These are phyloP conservation scores for Cutaneotrichosporon sp. DNA, from an alignment of 1,284 basidiomycete genomes.

Conservation along the genomic window DNA sequence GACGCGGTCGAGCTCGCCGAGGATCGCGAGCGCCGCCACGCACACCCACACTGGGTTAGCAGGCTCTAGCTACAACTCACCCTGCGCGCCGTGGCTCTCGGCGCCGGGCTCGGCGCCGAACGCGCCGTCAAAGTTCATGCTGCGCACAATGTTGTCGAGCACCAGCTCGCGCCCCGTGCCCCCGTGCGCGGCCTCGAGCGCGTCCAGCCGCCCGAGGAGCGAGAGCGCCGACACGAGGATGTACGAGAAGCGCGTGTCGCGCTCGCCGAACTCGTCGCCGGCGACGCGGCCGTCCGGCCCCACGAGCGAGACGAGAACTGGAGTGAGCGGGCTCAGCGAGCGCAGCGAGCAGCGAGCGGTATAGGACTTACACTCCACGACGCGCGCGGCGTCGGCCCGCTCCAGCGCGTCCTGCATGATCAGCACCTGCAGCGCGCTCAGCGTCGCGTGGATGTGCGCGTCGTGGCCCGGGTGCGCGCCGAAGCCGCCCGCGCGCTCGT, in stretches of 20 bases:
- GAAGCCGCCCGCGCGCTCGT: slow-evolving; percentile 82
- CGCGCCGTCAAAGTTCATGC: slow-evolving; percentile 93
- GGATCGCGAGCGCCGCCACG: slow-evolving; percentile 80
- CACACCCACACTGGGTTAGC: slow-evolving; percentile 77
- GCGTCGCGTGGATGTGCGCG: slow-evolving; percentile 80
- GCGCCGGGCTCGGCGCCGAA: slow-evolving; percentile 82
- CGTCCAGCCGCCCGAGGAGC: slow-evolving; percentile 69
- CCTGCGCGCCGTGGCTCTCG: slow-evolving; percentile 90
- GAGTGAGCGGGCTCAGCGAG: background rate
- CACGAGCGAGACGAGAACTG: slow-evolving; percentile 82
- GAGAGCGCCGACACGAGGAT: slow-evolving; percentile 80
- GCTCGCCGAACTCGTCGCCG: slow-evolving; percentile 87
- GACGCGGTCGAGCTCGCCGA: slow-evolving; percentile 74
- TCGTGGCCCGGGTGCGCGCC: slow-evolving; percentile 92
- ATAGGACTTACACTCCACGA: slow-evolving; percentile 68
- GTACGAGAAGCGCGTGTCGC: slow-evolving; percentile 89
- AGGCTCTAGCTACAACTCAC: slow-evolving; percentile 57
- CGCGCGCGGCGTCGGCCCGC: slow-evolving; percentile 64
- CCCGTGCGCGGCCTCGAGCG: slow-evolving; percentile 59
- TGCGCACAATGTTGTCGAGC: slow-evolving; percentile 70
- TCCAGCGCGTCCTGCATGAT: slow-evolving; percentile 80
- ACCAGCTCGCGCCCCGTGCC: slow-evolving; percentile 60
- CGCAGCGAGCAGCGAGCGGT: background rate
- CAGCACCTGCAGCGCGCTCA: slow-evolving; percentile 91
- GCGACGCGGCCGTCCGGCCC: slow-evolving; percentile 80